These are phyloP conservation scores for Linum tenue DNA, from an alignment of 345 rosid genomes.

Conservation along the genomic window DNA sequence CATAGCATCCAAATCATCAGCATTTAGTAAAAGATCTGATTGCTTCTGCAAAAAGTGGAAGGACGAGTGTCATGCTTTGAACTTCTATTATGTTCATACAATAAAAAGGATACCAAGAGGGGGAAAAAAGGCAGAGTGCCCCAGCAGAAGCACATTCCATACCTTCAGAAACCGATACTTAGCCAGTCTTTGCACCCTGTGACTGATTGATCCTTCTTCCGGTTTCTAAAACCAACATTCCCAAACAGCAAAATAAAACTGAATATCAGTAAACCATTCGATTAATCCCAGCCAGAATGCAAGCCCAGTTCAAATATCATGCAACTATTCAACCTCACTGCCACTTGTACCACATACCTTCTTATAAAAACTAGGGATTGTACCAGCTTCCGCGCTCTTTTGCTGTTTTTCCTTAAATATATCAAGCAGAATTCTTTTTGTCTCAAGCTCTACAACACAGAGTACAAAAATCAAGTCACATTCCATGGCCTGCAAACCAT, in stretches of 20 bases:
- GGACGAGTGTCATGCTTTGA: constrained; percentile 5
- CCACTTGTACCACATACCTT: constrained; percentile 48
- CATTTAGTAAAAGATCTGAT: constrained; percentile 86
- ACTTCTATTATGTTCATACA: neutral
- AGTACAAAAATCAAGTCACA: neutral
- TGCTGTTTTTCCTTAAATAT: constrained; percentile 95
- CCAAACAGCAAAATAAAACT: neutral
- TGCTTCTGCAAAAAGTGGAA: constrained; percentile 64
- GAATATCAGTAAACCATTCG: neutral
- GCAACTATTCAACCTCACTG: neutral
- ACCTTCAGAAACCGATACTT: constrained; percentile 93
- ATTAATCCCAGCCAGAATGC: neutral
- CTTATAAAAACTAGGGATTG: constrained; percentile 90
- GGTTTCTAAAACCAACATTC: constrained; percentile 56
- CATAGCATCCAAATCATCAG: constrained; percentile 98
- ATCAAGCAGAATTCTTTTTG: constrained; percentile 95
- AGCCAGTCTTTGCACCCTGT: constrained; percentile 86
- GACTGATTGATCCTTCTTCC: constrained; percentile 93
- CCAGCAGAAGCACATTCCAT: neutral
- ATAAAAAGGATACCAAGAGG: neutral
- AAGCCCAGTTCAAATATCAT: neutral
- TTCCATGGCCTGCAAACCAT: neutral
- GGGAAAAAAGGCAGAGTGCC: neutral
- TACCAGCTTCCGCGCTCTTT: constrained; percentile 77
- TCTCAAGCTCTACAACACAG: constrained; percentile 66